A percentile compares a stretch with the other conserved stretches of the same genome.
Conservation (phyloP, 164 flowering plant species). For the Piper betle region DNA sequence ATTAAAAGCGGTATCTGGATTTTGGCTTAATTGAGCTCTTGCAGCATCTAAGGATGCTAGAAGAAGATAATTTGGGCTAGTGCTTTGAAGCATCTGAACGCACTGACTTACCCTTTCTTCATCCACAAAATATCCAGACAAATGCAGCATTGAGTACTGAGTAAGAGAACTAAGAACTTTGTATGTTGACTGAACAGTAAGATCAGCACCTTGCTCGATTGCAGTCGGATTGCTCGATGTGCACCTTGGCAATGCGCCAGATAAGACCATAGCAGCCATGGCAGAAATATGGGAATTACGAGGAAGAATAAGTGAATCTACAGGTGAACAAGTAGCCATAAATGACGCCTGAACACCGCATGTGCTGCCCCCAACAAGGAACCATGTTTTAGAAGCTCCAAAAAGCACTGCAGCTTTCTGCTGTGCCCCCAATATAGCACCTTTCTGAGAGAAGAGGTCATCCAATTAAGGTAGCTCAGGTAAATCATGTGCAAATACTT, state of each 20-base stretch:
- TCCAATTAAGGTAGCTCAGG: conserved; percentile 47
- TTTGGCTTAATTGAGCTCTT: conserved; percentile 32
- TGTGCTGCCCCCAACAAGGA: conserved; percentile 49
- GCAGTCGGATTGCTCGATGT: background rate
- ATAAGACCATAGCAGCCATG: conserved; percentile 37
- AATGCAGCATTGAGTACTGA: conserved; percentile 46
- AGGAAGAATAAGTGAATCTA: conserved; percentile 33
- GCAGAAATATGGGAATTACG: conserved; percentile 43
- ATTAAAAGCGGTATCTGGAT: conserved; percentile 20
- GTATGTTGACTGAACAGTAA: conserved; percentile 46
- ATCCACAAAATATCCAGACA: conserved; percentile 35
- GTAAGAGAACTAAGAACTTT: conserved; percentile 44
- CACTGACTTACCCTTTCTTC: conserved; percentile 30
- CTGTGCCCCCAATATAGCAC: conserved; percentile 39
- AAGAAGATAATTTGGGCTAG: conserved; percentile 43
- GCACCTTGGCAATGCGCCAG: conserved; percentile 37
- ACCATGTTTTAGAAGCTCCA: conserved; percentile 50
- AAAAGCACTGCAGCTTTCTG: conserved; percentile 31
- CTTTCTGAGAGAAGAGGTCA: conserved; percentile 37
- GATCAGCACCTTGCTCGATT: conserved; percentile 42
- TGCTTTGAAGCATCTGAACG: conserved; percentile 47
- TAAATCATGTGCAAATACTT: conserved; percentile 33
- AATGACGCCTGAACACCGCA: conserved; percentile 53
- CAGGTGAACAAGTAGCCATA: conserved; percentile 49
- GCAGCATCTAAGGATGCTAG: conserved; percentile 49